Base-by-base conservation (phyloP, 192 early-diverging fungal genomes). In the Chytriomyces confervae region DNA sequence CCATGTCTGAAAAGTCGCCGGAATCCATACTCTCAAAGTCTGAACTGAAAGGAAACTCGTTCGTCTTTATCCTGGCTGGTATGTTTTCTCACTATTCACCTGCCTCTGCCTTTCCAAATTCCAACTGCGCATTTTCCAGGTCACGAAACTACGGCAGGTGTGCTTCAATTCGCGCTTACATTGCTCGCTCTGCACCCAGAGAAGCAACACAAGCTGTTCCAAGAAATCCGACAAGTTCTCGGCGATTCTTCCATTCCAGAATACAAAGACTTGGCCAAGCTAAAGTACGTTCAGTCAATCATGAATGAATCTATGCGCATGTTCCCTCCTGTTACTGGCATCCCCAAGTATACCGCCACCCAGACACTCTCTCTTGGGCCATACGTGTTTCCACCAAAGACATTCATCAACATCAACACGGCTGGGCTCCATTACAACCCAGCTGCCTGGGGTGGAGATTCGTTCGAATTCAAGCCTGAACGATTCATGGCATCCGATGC, bases 41-140 rank as follows among this genome's bases (percentile, higher is more conserved):
- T 0, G 88, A 84, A 23, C 51, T 90, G 3, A 69, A 83, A 36
- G 84, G 80, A 18, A 86, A 89, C 53, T 47, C 84, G 9, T 80
- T 86, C 18, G 77, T 85, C n/a, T 78, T 89, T 3, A 80, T 87
- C 20, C 85, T 89, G 81, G 89, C 89, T 60, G 89, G 89, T 36
- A 36, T 36, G 36, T 36, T 36, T 36, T 36, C 36, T 36, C 36
- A 36, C 36, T 1, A 36, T 27, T 27, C 36, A 0, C 36, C 36
- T 2, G 36, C 36, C 36, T 36, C 36, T 36, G 36, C 36, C 36
- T 36, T 36, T 36, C 36, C 36, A 36, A 36, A 36, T 36, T 36
- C 36, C 36, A 36, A 36, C 36, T 36, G 36, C 36, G 36, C 36
- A 36, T 36, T 36, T 4, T 36, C 36, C 53, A 57, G 53, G 53